phyloP scores from a whole-genome alignment of 352 stramenopile genomes.

The Phytopythium delawarense region DNA sequence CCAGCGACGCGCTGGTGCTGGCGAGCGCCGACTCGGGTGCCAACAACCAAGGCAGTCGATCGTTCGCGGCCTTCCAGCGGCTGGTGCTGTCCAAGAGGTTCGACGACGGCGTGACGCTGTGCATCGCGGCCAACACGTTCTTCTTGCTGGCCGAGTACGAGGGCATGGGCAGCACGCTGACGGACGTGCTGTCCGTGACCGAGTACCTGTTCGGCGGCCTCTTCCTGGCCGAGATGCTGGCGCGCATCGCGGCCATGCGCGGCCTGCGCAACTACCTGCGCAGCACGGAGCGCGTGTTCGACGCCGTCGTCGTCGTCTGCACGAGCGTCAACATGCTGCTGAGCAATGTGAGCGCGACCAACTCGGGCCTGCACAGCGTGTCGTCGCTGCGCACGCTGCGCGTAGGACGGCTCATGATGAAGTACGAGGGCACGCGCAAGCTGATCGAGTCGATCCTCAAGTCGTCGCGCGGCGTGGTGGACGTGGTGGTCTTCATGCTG shows the following conservation, averaged over 20 bases:
- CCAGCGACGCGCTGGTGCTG: conserved; percentile 25
- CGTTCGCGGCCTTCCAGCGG: conserved; percentile 31
- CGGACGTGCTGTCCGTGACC: conserved; percentile 34
- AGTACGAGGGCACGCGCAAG: conserved; percentile 75
- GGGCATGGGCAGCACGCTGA: conserved; percentile 38
- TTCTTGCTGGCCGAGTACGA: conserved; percentile 68
- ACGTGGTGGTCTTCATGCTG: conserved; percentile 72
- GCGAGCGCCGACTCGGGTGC: conserved; percentile 6
- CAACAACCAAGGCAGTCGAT: conserved; percentile 2
- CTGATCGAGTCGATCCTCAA: conserved; percentile 76
- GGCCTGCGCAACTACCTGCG: conserved; percentile 41
- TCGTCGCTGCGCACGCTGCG: conserved; percentile 70
- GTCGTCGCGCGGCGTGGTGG: conserved; percentile 70
- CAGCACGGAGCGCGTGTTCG: conserved; percentile 65
- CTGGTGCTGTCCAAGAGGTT: conserved; percentile 72
- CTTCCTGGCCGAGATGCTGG: conserved; percentile 61
- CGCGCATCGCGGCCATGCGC: conserved; percentile 52
- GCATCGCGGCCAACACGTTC: conserved; percentile 64
- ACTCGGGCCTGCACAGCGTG: conserved; percentile 57
- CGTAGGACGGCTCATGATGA: conserved; percentile 73
- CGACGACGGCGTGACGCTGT: conserved; percentile 63
- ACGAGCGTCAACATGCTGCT: conserved; percentile 69
- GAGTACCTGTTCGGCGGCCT: conserved; percentile 71
- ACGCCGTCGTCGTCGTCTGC: conserved; percentile 66
- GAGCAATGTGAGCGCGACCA: conserved; percentile 50